Evolutionary conservation across 2,329 filamentous ascomycete species (phyloP).

Genomic region (Ophiostoma ulmi): DNA sequence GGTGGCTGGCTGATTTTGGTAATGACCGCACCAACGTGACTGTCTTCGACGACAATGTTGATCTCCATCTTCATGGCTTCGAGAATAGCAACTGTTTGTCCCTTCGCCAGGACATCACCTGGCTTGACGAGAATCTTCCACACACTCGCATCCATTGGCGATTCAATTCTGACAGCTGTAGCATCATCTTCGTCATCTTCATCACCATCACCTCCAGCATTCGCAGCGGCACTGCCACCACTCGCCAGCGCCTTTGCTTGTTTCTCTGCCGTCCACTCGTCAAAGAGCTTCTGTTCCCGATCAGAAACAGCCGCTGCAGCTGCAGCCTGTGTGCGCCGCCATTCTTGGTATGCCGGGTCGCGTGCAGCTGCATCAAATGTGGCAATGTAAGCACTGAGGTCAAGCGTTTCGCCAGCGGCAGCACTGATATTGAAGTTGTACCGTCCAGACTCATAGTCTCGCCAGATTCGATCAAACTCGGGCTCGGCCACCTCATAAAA

Average conservation of each 20-base stretch:
- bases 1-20: background rate
- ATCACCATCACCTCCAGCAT: background rate
- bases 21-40: background rate
- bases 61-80: slow-evolving; percentile 58
- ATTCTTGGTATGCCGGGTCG: slow-evolving; percentile 10
- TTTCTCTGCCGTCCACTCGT: background rate
- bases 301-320: background rate
- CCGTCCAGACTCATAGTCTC: slow-evolving; percentile 43
- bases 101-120: slow-evolving; percentile 18
- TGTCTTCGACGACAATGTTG: slow-evolving; percentile 26
- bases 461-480: slow-evolving; percentile 41
- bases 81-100: slow-evolving; percentile 38
- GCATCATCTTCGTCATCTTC: background rate
- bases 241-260: background rate
- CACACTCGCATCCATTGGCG: slow-evolving; percentile 46
- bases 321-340: background rate
- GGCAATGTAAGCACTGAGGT: background rate
- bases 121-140: slow-evolving; percentile 49
- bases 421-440: slow-evolving; percentile 50
- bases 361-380: background rate
- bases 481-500: slow-evolving; percentile 50
- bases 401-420: slow-evolving; percentile 46
- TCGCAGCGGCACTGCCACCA: background rate
- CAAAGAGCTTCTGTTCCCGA: background rate
- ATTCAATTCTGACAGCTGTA: background rate